These are phyloP conservation scores for Elongisporangium prolatum DNA, from an alignment of 352 stramenopile genomes.

Conservation along the genomic window DNA sequence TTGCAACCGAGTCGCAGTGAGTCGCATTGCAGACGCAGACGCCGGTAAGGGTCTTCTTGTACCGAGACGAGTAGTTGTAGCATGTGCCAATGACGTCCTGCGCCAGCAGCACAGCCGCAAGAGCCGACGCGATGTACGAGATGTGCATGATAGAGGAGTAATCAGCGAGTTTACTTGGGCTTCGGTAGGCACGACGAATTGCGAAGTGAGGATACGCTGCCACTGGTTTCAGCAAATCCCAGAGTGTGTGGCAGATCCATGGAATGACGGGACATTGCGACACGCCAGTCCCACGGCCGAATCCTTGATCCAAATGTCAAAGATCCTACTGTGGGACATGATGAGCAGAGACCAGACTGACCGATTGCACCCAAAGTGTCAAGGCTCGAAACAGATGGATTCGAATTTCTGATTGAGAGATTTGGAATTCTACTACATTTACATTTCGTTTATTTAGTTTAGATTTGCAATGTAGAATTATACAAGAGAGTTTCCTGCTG, in stretches of 20 bases:
- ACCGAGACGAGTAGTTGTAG: slow-evolving; percentile 32
- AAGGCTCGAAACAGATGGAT: not conserved
- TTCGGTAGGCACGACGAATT: not conserved
- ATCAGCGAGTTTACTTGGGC: not conserved
- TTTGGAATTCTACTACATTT: too few relatives aligned
- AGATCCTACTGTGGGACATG: not conserved
- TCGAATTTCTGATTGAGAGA: not conserved
- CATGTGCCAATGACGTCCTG: slow-evolving; percentile 5
- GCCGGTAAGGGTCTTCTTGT: slow-evolving; percentile 33
- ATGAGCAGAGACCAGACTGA: not conserved
- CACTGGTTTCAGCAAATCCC: not conserved
- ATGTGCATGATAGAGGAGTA: not conserved
- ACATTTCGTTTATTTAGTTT: too few relatives aligned
- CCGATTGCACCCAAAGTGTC: not conserved
- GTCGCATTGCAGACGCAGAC: slow-evolving; percentile 52
- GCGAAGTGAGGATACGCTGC: not conserved
- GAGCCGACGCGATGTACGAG: not conserved
- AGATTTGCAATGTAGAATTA: too few relatives aligned
- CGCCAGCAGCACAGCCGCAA: not conserved
- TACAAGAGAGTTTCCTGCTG: too few relatives aligned
- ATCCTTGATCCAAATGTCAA: not conserved
- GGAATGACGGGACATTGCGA: not conserved
- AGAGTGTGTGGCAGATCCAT: not conserved
- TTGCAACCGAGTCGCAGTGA: slow-evolving; percentile 23
- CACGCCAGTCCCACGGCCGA: not conserved